A percentile compares a stretch with the other conserved stretches of the same genome.
Evolutionary conservation across 495 filamentous ascomycete species (phyloP).

Genomic region (Rhypophila decipiens): DNA sequence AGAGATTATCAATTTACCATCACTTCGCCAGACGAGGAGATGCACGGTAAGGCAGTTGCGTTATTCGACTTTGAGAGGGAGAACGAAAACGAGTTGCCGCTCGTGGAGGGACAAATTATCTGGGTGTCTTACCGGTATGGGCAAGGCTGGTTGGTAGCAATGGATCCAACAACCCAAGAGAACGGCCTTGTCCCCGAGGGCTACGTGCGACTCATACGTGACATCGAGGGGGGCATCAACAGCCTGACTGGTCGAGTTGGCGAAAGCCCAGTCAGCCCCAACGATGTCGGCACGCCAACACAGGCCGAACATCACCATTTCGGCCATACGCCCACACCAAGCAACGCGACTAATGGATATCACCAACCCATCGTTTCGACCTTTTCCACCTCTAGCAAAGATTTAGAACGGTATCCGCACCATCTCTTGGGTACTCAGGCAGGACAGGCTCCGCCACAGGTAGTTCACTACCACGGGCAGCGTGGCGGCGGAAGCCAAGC

Average conservation of each 20-base stretch:
- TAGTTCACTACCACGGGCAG: conserved; percentile 56
- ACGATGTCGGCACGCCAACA: conserved; percentile 49
- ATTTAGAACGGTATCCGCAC: conserved; percentile 64
- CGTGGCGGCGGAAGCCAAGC: conserved; percentile 50
- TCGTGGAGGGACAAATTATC: conserved; percentile 92
- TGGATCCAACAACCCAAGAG: conserved; percentile 83
- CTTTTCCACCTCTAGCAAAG: conserved; percentile 70
- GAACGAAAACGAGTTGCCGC: conserved; percentile 91
- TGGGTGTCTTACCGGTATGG: conserved; percentile 94
- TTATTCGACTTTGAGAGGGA: conserved; percentile 91
- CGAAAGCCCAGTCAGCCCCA: conserved; percentile 36
- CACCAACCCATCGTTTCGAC: conserved; percentile 64
- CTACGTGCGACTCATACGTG: conserved; percentile 87
- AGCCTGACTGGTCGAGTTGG: conserved; percentile 42
- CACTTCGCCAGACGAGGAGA: conserved; percentile 91
- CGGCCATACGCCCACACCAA: conserved; percentile 36
- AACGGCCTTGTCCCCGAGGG: conserved; percentile 91
- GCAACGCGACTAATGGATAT: conserved; percentile 46
- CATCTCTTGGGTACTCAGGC: conserved; percentile 52
- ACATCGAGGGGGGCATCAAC: conserved; percentile 68
- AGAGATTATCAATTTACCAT: conserved; percentile 93
- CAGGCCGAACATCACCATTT: conserved; percentile 44
- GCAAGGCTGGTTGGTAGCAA: conserved; percentile 93
- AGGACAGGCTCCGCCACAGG: conserved; percentile 54
- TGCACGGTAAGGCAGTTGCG: conserved; percentile 94